A percentile compares a stretch with the other conserved stretches of the same genome.
phyloP scores from a whole-genome alignment of 2,329 filamentous ascomycete genomes.

The Claviceps fusiformis region DNA sequence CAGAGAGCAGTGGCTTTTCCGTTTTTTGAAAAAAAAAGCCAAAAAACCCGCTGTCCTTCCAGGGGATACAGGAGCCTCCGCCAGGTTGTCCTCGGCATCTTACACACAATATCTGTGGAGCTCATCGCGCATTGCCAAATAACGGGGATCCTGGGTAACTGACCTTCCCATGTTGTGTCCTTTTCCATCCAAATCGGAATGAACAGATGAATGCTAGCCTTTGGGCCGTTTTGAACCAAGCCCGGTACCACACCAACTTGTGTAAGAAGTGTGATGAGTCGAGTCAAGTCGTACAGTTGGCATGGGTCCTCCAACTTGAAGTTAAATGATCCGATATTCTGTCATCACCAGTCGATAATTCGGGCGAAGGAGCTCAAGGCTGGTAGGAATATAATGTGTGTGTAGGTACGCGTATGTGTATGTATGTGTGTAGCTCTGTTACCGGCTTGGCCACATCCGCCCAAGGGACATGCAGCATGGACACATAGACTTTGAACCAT shows the following conservation, averaged over 20 bases:
- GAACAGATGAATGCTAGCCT: neutral
- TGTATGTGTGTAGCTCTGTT: neutral
- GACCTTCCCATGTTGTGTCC: neutral
- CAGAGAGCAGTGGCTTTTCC: too few relatives aligned
- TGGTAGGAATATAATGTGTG: neutral
- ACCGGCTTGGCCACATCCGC: neutral
- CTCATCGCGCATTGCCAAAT: neutral
- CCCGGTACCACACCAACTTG: neutral
- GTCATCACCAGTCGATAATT: neutral
- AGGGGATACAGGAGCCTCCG: neutral
- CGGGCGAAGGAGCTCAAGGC: neutral
- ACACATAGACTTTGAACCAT: neutral
- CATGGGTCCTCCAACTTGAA: neutral
- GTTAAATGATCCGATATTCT: neutral
- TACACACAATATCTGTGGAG: neutral
- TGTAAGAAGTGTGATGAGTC: neutral
- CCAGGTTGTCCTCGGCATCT: neutral
- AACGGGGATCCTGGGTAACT: too few relatives aligned
- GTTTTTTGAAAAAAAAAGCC: neutral
- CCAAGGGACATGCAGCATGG: neutral
- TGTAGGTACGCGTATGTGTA: neutral
- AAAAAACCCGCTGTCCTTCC: neutral
- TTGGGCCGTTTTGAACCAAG: neutral
- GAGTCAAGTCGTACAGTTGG: neutral
- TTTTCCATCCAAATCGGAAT: neutral